Evolutionary conservation across 129 eudicot species (phyloP), one percentile per base, ranked within the genome.

Genomic region (Centrapalus pauciflorus): DNA sequence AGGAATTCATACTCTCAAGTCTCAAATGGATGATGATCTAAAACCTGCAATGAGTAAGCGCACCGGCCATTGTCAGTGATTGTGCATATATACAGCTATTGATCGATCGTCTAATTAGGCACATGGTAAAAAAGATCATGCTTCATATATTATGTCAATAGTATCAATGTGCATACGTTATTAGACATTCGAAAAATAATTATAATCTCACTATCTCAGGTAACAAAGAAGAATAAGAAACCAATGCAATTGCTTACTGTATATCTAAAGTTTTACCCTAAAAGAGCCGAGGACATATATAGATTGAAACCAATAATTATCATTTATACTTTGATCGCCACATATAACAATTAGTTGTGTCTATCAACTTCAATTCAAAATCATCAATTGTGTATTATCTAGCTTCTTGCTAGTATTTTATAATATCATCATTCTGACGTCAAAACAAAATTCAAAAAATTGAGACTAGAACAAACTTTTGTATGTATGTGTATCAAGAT

Each of bases 1-100:
- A 71, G 7, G 77, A 70, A 64, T 70, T 48, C 81, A 77, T 70
- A 32, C 61, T 70, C 61, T 45, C 69, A 32, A 63, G 29, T n/a
- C n/a, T n/a, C n/a, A 7, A 38, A 17, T 19, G 13, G 50, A 10
- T 21, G 69, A 50, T 48, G 49, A 55, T 79, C 20, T 32, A 54
- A 10, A 64, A 57, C 63, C 87, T 81, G 91, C 58, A 67, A 60
- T 60, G 64, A 40, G 50, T 21, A 59, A 60, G 38, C 7, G 25
- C 19, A 7, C 26, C n/a, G n/a, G n/a, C n/a, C 16, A 54, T 62
- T 50, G 45, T 58, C 30, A 67, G 57, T 59, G 11, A 11, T 52
- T 54, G 33, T 38, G 38, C 29, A 62, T 8, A 62, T 8, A 48
- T 71, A 72, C 32, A 62, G n/a, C 14, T 14, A 45, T 37, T 37